phyloP scores from a whole-genome alignment of 441 rosid genomes.

The Metrosideros polymorpha region DNA sequence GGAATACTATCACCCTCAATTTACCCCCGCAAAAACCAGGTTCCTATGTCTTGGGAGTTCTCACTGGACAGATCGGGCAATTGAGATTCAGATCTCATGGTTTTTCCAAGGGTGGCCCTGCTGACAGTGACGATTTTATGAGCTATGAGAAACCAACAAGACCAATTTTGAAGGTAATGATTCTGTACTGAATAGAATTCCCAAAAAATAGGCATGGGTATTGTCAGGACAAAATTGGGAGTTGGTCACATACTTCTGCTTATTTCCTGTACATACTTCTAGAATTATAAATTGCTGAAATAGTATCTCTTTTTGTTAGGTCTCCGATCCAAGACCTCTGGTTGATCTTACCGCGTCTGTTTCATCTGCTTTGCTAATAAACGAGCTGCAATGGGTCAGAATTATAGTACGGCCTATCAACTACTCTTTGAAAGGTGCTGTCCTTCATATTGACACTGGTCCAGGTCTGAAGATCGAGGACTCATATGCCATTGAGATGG shows the following conservation, averaged over 20 bases:
- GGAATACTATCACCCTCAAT: slow-evolving; percentile 56
- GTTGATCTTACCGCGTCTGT: slow-evolving; percentile 91
- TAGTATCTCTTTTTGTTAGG: slow-evolving; percentile 34
- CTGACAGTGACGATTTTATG: slow-evolving; percentile 95
- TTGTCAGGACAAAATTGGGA: neutral
- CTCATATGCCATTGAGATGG: slow-evolving; percentile 79
- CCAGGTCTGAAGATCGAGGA: slow-evolving; percentile 88
- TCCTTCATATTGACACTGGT: slow-evolving; percentile 89
- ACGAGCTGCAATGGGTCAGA: slow-evolving; percentile 96
- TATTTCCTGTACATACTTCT: neutral
- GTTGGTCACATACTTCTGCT: neutral
- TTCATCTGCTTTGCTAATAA: slow-evolving; percentile 82
- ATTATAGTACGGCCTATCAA: slow-evolving; percentile 64
- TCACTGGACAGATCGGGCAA: slow-evolving; percentile 92
- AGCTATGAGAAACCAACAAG: slow-evolving; percentile 94
- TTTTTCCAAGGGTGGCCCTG: slow-evolving; percentile 96
- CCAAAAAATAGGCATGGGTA: neutral
- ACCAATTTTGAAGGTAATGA: slow-evolving; percentile 79
- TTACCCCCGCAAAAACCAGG: slow-evolving; percentile 95
- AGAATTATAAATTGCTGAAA: slow-evolving; percentile 3
- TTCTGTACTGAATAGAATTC: slow-evolving; percentile 5
- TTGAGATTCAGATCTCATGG: slow-evolving; percentile 95
- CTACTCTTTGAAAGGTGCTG: slow-evolving; percentile 80
- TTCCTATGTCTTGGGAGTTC: slow-evolving; percentile 92
- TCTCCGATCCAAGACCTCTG: slow-evolving; percentile 83